Percentiles rank a stretch among this genome's conserved stretches.
Evolutionary conservation across 1,139 yeast genomes (phyloP).

Genomic region (Yamadazyma atmosphaerica): DNA sequence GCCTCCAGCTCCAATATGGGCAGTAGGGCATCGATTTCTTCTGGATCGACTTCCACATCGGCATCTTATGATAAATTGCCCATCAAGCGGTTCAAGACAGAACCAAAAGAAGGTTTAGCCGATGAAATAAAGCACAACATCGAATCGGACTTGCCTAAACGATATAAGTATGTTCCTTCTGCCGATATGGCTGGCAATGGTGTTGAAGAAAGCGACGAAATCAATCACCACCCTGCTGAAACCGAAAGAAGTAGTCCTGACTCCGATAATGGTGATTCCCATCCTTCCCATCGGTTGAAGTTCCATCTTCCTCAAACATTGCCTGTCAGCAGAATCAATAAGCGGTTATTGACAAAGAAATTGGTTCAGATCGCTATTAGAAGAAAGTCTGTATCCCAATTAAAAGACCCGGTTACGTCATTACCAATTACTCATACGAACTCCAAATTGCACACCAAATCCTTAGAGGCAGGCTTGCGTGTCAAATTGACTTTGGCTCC

Average conservation of each 20-base stretch:
- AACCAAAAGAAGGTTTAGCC: conserved; percentile 13
- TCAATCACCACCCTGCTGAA: conserved; percentile 1
- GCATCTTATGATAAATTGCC: background rate
- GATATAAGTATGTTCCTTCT: background rate
- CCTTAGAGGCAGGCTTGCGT: conserved; percentile 53
- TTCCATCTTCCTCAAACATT: conserved; percentile 4
- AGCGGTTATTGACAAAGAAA: conserved; percentile 21
- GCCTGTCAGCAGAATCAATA: conserved; percentile 27
- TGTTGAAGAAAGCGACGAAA: too few relatives aligned
- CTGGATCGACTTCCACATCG: too few relatives aligned
- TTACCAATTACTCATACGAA: conserved; percentile 12
- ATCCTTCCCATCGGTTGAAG: background rate
- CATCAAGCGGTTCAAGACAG: conserved; percentile 1
- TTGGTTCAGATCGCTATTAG: conserved; percentile 44
- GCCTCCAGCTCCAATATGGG: conserved; percentile 1
- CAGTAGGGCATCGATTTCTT: background rate
- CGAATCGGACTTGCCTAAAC: conserved; percentile 6
- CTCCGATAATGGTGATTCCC: background rate
- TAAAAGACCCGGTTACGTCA: conserved; percentile 10
- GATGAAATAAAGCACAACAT: conserved; percentile 12
- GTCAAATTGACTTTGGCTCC: conserved; percentile 49
- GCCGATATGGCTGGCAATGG: too few relatives aligned
- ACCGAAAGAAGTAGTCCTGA: conserved; percentile 3
- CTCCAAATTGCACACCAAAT: conserved; percentile 48
- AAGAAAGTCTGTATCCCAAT: conserved; percentile 23